Base-by-base conservation (phyloP, 2,329 filamentous ascomycete genomes). In the Ophiobolus disseminans region DNA sequence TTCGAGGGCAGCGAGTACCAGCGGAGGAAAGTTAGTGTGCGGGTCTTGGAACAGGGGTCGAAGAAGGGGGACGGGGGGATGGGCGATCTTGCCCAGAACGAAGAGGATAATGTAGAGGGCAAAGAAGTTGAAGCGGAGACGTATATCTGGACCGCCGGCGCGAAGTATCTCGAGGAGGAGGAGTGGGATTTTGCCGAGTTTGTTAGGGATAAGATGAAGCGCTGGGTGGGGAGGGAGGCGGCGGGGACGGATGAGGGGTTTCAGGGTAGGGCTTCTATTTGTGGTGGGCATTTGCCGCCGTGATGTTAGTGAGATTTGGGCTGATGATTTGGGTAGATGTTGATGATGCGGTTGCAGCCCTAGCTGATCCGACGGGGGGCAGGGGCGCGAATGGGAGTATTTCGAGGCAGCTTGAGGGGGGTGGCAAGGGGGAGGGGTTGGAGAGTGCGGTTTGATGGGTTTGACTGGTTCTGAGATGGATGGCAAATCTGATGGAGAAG, bases 141-240 rank as follows among this genome's bases (percentile, higher is more conserved):
- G 20, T 80, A 80, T 40, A 80, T 90, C 5, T 83, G 81, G 68
- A 70, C 78, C 54, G 72, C 78, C 13, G 60, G 72, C 35, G 52
- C 63, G 36, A 52, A 75, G 8, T 48, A 73, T 0, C 75, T 97
- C 14, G 90, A 96, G 71, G 78, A 82, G 23, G 73, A 77, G 17
- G 91, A 96, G 71, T 97, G 93, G 93, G 90, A 96, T 70, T 94
- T 91, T 75, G 85, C 87, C 38, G 85, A 89, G 55, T 97, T 97
- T 69, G 84, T 87, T 53, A 79, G 80, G 62, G 86, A 94, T 53
- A 96, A 91, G 77, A 77, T 88, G 80, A 65, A 72, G 39, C 75
- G 76, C 58, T 87, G 85, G 85, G 76, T 80, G 50, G 80, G 70
- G 3, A 32, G 77, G 10, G 60, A 56, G 21, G 71, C 64, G 0